Evolutionary conservation across 768 basidiomycete genomes (phyloP).

Genomic region (Tubosaeta sp.): DNA sequence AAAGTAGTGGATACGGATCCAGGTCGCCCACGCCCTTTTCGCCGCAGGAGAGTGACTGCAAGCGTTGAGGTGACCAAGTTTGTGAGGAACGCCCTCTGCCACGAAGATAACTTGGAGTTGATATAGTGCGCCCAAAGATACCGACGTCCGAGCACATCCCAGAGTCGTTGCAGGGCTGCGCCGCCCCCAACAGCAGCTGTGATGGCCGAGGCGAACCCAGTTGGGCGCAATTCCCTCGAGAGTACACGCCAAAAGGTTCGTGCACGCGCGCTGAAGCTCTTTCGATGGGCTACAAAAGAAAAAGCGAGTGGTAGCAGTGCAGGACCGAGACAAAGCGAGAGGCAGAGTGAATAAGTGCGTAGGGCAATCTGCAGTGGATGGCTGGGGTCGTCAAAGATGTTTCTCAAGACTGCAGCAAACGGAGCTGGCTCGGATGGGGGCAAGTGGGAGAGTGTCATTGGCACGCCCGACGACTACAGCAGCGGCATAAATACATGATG

Average conservation of each 20-base stretch:
- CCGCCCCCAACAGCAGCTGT: conserved; percentile 64
- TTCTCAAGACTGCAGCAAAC: neutral
- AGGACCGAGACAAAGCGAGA: conserved; percentile 67
- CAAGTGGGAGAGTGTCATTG: conserved; percentile 4
- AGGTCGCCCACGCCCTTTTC: conserved; percentile 32
- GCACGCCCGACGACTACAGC: neutral
- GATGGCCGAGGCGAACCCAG: conserved; percentile 68
- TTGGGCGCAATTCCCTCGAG: conserved; percentile 51
- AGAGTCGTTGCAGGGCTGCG: conserved; percentile 45
- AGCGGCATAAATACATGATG: neutral
- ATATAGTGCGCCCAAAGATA: neutral
- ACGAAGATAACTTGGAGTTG: conserved; percentile 31
- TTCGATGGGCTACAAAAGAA: conserved; percentile 26
- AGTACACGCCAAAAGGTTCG: conserved; percentile 35
- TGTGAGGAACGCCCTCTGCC: conserved; percentile 54
- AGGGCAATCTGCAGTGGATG: conserved; percentile 58
- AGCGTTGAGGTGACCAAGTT: conserved; percentile 53
- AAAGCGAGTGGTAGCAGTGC: conserved; percentile 52
- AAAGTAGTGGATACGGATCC: conserved; percentile 48
- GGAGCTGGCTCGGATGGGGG: neutral
- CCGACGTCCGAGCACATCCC: conserved; percentile 26
- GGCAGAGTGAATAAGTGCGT: conserved; percentile 62
- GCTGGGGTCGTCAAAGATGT: conserved; percentile 32
- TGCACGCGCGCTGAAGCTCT: conserved; percentile 18
- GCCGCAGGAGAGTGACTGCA: conserved; percentile 56